Base-by-base conservation (phyloP, 2,329 filamentous ascomycete species). In the Aureobasidium leucospermi region DNA sequence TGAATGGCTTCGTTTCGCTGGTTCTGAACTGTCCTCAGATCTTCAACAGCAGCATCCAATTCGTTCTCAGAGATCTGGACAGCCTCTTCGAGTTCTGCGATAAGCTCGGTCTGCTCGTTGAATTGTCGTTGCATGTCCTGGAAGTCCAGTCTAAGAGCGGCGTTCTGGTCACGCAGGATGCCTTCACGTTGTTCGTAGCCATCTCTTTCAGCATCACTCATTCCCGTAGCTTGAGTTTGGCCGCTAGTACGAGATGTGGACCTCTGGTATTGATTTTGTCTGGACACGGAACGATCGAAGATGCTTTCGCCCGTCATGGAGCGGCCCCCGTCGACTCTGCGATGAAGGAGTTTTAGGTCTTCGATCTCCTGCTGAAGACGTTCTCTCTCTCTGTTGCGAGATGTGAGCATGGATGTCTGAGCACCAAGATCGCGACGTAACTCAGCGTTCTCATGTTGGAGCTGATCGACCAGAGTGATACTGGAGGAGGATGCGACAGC, bases 361-460 rank as follows among this genome's bases (percentile, higher is more conserved):
- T 99, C 94, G 63, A 97, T 97, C 71, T 99, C 93, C 70, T 96
- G 90, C 72, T 97, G 96, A 8, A 99, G 79, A 5, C 91, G 85
- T 70, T 97, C 92, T 70, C 96, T 95, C 70, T 99, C 94, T 29
- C 91, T 88, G 69, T 96, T 96, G 28, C 94, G 84, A 38, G 94
- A 97, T 1, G 93, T 96, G 36, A 99, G 81, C 90, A 99, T 97
- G 0, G 92, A 96, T 0, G 92, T 96, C 71, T 99, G 94, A 2
- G 94, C 94, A 62, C 92, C 90, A 32, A 97, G 89, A 72, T 97
- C 92, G 58, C 92, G 88, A 57, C 93, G 85, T 34, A 99, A 75
- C 71, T 96, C 93, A 2, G 90, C 90, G 67, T 96, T 97, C 69
- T 97, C 93, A 69, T 93, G 90, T 55, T 89, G 87, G 31, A 97